These are phyloP conservation scores for Dinochytrium kinnereticum DNA, from an alignment of 371 early-diverging fungal species.

Conservation along the genomic window DNA sequence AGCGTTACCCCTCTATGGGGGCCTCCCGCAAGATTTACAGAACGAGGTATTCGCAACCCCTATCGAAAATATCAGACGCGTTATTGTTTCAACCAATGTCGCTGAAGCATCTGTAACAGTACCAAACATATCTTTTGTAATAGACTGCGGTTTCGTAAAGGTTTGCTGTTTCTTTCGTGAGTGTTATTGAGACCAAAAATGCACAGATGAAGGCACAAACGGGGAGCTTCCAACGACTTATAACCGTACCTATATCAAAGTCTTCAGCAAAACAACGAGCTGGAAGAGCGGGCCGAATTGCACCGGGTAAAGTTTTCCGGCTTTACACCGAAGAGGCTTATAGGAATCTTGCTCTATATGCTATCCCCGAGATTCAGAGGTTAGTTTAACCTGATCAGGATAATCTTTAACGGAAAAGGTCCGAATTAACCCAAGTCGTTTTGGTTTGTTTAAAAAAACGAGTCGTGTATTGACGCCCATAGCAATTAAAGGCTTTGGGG, in stretches of 20 bases:
- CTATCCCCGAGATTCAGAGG: conserved; percentile 78
- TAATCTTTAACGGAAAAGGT: no score
- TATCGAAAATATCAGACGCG: conserved; percentile 70
- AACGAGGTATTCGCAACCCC: conserved; percentile 67
- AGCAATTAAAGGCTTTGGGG: conserved; percentile 77
- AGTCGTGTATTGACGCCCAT: no score
- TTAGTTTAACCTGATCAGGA: no score
- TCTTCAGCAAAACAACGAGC: conserved; percentile 80
- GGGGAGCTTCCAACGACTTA: conserved; percentile 64
- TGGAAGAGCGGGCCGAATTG: conserved; percentile 81
- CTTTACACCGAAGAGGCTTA: conserved; percentile 76
- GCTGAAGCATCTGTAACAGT: conserved; percentile 88
- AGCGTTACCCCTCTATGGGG: conserved; percentile 78
- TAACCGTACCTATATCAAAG: conserved; percentile 68
- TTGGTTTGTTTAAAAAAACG: no score
- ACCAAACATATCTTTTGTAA: conserved; percentile 81
- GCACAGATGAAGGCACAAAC: conserved; percentile 63
- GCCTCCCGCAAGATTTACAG: conserved; percentile 66
- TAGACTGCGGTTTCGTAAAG: conserved; percentile 87
- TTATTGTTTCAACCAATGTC: conserved; percentile 72
- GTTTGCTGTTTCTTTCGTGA: no score
- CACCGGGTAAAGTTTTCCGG: conserved; percentile 71
- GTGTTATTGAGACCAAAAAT: no score
- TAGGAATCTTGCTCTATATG: conserved; percentile 52
- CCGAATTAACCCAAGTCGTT: neutral